phyloP scores from a whole-genome alignment of 345 rosid genomes.

The Populus nigra region DNA sequence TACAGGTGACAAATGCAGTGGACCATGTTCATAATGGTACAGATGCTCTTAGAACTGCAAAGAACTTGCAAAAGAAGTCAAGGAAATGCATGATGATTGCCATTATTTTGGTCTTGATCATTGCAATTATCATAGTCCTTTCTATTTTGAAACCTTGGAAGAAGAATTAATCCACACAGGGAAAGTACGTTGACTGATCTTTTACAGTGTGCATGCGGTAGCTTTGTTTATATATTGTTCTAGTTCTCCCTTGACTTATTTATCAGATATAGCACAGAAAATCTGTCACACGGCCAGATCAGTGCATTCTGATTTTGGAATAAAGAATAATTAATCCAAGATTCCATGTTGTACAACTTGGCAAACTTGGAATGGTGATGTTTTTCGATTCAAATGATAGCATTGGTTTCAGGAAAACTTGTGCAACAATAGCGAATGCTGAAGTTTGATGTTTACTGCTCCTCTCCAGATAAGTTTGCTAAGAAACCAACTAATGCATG shows the following conservation, averaged over 20 bases:
- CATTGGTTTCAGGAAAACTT: neutral
- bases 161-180: slow-evolving; percentile 17
- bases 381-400: neutral
- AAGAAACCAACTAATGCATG: too few species aligned
- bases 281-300: neutral
- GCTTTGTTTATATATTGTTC: neutral
- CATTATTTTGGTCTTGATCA: slow-evolving; percentile 48
- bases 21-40: slow-evolving; percentile 55
- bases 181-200: neutral
- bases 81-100: slow-evolving; percentile 70
- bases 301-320: neutral
- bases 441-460: neutral
- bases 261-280: neutral
- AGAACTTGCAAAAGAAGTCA: slow-evolving; percentile 47
- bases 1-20: slow-evolving; percentile 50
- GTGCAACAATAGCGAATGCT: neutral
- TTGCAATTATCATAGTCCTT: slow-evolving; percentile 51
- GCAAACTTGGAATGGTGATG: neutral
- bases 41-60: slow-evolving; percentile 50
- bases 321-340: neutral
- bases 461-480: too few species aligned
- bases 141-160: slow-evolving; percentile 62
- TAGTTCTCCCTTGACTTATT: neutral
- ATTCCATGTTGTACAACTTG: neutral
- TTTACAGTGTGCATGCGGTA: neutral